These are phyloP conservation scores for Penicillium coffeae DNA, from an alignment of 495 filamentous ascomycete genomes.

Conservation along the genomic window DNA sequence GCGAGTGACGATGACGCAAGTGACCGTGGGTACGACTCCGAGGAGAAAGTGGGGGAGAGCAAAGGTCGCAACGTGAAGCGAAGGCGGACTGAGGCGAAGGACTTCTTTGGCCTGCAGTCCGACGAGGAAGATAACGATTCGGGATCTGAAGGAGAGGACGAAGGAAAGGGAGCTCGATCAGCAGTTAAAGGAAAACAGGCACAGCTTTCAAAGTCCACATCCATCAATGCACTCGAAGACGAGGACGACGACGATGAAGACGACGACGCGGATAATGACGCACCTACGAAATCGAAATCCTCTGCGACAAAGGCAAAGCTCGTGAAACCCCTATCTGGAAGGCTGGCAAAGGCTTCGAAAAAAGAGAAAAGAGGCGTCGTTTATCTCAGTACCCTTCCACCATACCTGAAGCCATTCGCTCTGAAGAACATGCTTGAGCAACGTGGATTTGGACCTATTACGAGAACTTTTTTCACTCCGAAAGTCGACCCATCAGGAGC, in stretches of 20 bases:
- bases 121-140: constrained; percentile 22
- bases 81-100: constrained; percentile 47
- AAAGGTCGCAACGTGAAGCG: constrained; percentile 69
- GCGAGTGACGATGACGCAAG: constrained; percentile 61
- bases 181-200: neutral
- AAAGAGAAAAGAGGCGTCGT: constrained; percentile 48
- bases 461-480: constrained; percentile 82
- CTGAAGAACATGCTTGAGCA: constrained; percentile 71
- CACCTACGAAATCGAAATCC: constrained; percentile 17
- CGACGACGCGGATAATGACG: constrained; percentile 9
- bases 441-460: constrained; percentile 65
- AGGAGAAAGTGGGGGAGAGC: constrained; percentile 55
- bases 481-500: constrained; percentile 61
- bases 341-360: neutral
- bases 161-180: constrained; percentile 19
- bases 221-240: constrained; percentile 1
- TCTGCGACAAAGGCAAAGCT: constrained; percentile 19
- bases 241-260: constrained; percentile 21
- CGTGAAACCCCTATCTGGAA: neutral
- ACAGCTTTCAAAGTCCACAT: neutral
- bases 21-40: constrained; percentile 65
- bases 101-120: constrained; percentile 36
- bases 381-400: constrained; percentile 87
- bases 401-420: constrained; percentile 88
- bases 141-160: constrained; percentile 18